Evolutionary conservation across 768 basidiomycete species (phyloP), one percentile per base, ranked within the genome.

Genomic region (Lepiota brunneoincarnata): DNA sequence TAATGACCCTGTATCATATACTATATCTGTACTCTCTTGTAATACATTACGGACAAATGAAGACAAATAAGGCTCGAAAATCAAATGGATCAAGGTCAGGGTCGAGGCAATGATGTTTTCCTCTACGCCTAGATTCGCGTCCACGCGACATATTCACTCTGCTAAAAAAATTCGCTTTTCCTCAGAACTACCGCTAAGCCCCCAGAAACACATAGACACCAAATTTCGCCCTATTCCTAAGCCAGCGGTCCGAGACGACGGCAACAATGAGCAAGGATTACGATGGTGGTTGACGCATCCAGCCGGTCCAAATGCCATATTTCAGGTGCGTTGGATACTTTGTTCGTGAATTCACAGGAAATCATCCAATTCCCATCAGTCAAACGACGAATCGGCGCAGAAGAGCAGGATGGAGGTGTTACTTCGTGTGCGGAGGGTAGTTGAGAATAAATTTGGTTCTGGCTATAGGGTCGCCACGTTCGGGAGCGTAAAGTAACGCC

Each of bases 401-500:
- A 26, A 35, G 15, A 28, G 11, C 6, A 42, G 55, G 7, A 17
- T 11, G 35, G 28, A 14, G 14, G 48, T 60, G 31, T 38, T 51
- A 21, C 28, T 6, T 4, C 51, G 61, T 1, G 63, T 77, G 4
- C 45, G 67, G 44, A 11, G 38, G 2, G 52, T 62, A 11, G 61
- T 79, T 3, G 55, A 59, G 49, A 47, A 58, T 2, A 45, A 40
- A 5, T 79, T 65, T 57, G 76, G 75, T 4, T 1, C 4, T 5
- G 20, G 54, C 34, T 80, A 73, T 61, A 43, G 31, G 3, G 69
- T 81, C 3, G 59, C 64, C 23, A 50, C 67, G 1, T 84, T 82
- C 60, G 82, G 82, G 28, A 83, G 82, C 55, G 72, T 75, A 15
- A 65, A 67, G 58, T 67, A 45, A 28, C 6, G 17, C n/a, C 46